Base-by-base conservation (phyloP, 2,329 filamentous ascomycete species). In the Pseudopyrenochaeta lycopersici region DNA sequence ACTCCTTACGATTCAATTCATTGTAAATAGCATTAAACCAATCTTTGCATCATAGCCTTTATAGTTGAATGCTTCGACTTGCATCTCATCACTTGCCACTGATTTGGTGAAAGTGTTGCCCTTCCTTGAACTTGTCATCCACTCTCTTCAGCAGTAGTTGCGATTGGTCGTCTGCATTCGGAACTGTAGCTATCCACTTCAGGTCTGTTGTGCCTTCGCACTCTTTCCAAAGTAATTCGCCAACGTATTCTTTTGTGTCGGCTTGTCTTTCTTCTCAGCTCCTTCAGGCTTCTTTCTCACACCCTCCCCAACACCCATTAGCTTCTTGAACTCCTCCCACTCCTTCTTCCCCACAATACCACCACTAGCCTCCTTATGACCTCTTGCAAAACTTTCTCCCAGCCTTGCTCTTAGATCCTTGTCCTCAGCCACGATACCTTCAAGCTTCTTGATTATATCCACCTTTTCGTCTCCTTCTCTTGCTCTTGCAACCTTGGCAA, bases 301-400 rank as follows among this genome's bases (percentile, higher is more conserved):
- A 66, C 84, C 87, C 70, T 85, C 83, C 0, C 85, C 85, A 35
- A 89, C 74, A 46, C 83, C 81, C 74, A 90, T 78, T 12, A 86
- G 66, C 4, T 73, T 73, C 78, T 88, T 84, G 12, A 90, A 71
- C 66, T 89, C 87, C 55, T 89, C 86, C 68, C 90, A 90, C 53
- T 88, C 85, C 1, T 78, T 80, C 10, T 74, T 79, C 0, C 80
- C 79, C 0, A 90, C 84, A 40, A 88, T 86, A 0, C 88, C 88
- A 1, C 88, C 88, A 42, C 84, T 88, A 0, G 87, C 88, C 64
- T 89, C 86, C 54, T 86, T 88, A 58, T 90, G 88, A 0, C 88
- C 88, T 46, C 83, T 79, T 0, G 87, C 88, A 64, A 90, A 90
- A 21, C 81, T 86, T 42, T 86, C 82, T 0, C 88, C 87, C 10